phyloP scores from a whole-genome alignment of 78 protist species.

The Neovahlkampfia damariscottae region DNA sequence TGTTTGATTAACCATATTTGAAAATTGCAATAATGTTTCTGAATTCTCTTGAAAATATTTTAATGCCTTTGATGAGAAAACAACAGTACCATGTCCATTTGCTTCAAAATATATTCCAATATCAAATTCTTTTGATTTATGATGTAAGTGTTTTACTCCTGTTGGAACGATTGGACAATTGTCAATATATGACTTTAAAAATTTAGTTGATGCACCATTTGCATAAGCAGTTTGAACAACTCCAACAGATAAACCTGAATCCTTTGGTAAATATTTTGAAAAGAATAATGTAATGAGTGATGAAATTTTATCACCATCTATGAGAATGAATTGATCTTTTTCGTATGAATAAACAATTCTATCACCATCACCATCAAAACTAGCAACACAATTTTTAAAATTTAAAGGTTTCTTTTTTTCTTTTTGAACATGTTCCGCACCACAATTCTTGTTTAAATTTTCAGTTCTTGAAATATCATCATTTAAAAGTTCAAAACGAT shows the following conservation, averaged over 20 bases:
- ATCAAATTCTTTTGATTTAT: constrained; percentile 39
- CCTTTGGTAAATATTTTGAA: not conserved
- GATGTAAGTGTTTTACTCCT: constrained; percentile 73
- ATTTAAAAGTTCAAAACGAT: not conserved
- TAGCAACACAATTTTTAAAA: constrained; percentile 4
- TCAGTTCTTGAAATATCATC: not conserved
- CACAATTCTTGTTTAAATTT: constrained; percentile 28
- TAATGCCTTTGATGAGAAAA: not conserved
- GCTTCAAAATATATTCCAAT: constrained; percentile 77
- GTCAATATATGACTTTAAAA: not conserved
- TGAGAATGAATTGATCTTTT: constrained; percentile 10
- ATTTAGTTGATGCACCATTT: constrained; percentile 39
- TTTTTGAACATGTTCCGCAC: constrained; percentile 38
- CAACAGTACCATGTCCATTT: constrained; percentile 68
- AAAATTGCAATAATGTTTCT: not conserved
- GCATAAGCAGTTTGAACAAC: constrained; percentile 62
- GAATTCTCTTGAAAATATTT: not conserved
- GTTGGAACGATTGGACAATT: constrained; percentile 24
- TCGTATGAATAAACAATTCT: constrained; percentile 45
- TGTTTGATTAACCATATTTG: constrained; percentile 18
- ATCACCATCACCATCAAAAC: constrained; percentile 74
- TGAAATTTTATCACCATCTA: constrained; percentile 66
- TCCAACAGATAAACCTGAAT: constrained; percentile 4
- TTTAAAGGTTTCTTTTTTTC: not conserved
- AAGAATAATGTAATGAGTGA: constrained; percentile 22